phyloP scores from a whole-genome alignment of 1,139 yeast genomes.

The Hyphopichia burtonii region DNA sequence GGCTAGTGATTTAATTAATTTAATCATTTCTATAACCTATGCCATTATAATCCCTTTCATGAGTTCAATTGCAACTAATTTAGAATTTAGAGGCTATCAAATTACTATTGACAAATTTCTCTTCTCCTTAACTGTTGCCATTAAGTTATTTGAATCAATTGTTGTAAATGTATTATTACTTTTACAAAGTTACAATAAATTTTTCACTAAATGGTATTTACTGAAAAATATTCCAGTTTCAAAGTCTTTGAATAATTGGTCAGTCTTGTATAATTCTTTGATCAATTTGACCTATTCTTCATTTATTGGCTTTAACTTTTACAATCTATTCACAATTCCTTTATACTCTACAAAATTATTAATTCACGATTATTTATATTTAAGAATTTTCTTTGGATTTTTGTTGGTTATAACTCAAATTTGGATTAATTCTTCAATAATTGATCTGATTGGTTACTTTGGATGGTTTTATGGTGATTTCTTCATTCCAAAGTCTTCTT shows the following conservation, averaged over 20 bases:
- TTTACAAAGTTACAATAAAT: slow-evolving; percentile 61
- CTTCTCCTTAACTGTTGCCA: slow-evolving; percentile 47
- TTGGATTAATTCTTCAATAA: slow-evolving; percentile 72
- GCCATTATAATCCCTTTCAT: slow-evolving; percentile 46
- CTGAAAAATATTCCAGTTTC: slow-evolving; percentile 66
- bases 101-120: slow-evolving; percentile 20
- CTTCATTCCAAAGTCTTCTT: slow-evolving; percentile 53
- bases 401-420: slow-evolving; percentile 59
- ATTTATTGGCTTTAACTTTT: slow-evolving; percentile 42
- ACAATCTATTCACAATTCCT: slow-evolving; percentile 19
- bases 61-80: slow-evolving; percentile 24
- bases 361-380: slow-evolving; percentile 45
- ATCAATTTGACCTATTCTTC: slow-evolving; percentile 47
- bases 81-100: slow-evolving; percentile 15
- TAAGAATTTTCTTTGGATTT: slow-evolving; percentile 59
- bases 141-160: slow-evolving; percentile 54
- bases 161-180: slow-evolving; percentile 54
- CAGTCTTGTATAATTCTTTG: slow-evolving; percentile 61
- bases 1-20: slow-evolving; percentile 61
- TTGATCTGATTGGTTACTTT: slow-evolving; percentile 75
- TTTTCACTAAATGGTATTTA: slow-evolving; percentile 66
- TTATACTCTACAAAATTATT: slow-evolving; percentile 14
- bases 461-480: slow-evolving; percentile 94
- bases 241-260: slow-evolving; percentile 77
- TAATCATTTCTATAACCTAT: slow-evolving; percentile 46